Base-by-base conservation (phyloP, 2,329 filamentous ascomycete genomes). In the Pseudogymnoascus sp. region DNA sequence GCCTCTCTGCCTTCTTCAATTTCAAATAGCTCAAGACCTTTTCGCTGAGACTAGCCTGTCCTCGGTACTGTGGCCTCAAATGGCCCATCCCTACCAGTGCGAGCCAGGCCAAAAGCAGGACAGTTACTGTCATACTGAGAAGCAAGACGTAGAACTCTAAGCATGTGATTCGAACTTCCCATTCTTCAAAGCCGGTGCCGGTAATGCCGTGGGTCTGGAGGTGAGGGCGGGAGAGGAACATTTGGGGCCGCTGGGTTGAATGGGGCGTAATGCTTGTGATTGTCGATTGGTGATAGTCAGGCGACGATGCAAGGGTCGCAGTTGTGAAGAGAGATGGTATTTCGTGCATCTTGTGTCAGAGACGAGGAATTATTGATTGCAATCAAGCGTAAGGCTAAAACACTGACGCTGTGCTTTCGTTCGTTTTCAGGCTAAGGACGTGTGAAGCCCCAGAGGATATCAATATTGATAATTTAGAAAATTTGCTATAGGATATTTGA, bases 111-210 rank as follows among this genome's bases (percentile, higher is more conserved):
- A 59, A 29, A 39, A 59, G 26, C 21, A 59, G 33, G 11, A 39
- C 7, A 31, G n/a, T 37, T 7, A 40, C 33, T 39, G 24, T 26
- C 33, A 39, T 39, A 5, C 33, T 40, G n/a, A 59, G 17, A 15
- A 59, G 57, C 4, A 59, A 5, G 24, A 59, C 57, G 24, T 37
- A 59, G 17, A 59, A 40, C 33, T 59, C 57, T 10, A 59, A n/a
- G 36, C 3, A 26, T 15, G 57, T 39, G 5, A 59, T 59, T n/a
- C 57, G 57, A 9, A 26, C 33, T 31, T 59, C 57, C 33, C 57
- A 59, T 54, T 54, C 29, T 33, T 54, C n/a, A 21, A 17, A 54
- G 29, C 47, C 47, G 5, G 47, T 54, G 15, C 15, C 47, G 15
- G 29, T 33, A 33, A 54, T 54, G n/a, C 47, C 47, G 17, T 54